Base-by-base conservation (phyloP, 1,284 basidiomycete species). In the Melampsora americana region DNA sequence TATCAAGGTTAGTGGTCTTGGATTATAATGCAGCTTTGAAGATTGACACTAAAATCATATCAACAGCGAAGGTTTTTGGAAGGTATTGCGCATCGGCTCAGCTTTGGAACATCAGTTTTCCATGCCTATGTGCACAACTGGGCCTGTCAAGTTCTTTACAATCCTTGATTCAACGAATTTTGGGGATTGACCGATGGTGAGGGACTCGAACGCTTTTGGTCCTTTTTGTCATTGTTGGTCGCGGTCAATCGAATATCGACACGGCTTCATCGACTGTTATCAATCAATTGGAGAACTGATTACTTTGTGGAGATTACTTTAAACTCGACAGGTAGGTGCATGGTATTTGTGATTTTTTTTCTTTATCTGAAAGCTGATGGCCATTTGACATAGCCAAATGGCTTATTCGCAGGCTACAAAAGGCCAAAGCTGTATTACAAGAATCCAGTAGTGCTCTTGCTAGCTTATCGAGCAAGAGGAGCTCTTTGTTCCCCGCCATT, bases 91-190 rank as follows among this genome's bases (percentile, higher is more conserved):
- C 16, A 23, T 1, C 18, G 23, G 7, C 30, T 66, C 20, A 66
- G 26, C n/a, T 44, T 66, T 66, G 65, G 35, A 44, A 66, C 65
- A 44, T 66, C 65, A 44, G 65, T 66, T 1, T 66, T 66, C 20
- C 65, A 66, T 66, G 32, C 65, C n/a, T 66, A 20, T n/a, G 32
- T 66, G 28, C 35, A 66, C 39, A 46, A 66, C 5, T 66, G 65
- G 65, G 12, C 39, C 32, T 66, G 14, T 28, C 65, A 66, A 39
- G 44, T 66, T 2, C 39, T 23, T 28, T 66, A 66, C 16, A 66
- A 66, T 48, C 65, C 65, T 6, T 16, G 65, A 20, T 48, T 66
- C 20, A 66, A 66, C 26, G 18, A 23, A 11, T 66, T 32, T 39
- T 66, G 65, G 65, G 65, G 65, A n/a, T 28, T 66, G 7, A 3